Base-by-base conservation (phyloP, 2,329 filamentous ascomycete species). In the Immersiporthe knoxdaviesiana region DNA sequence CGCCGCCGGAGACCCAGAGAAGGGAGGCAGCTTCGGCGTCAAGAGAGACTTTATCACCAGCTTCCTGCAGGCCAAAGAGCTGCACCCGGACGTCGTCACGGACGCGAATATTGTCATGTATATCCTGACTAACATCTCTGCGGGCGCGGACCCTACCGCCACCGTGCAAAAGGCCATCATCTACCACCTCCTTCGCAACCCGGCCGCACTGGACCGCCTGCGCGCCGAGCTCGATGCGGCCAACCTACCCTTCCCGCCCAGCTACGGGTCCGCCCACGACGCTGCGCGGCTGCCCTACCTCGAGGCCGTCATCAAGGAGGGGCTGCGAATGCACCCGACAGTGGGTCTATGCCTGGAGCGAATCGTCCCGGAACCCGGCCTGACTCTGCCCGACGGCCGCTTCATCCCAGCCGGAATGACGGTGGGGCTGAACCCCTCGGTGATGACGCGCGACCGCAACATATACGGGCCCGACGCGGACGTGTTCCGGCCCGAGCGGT, bases 401-500 rank as follows among this genome's bases (percentile, higher is more conserved):
- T 10, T 5, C 2, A 10, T 63, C 10, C 60, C 60, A 1, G 14
- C 60, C 2, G 60, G 60, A 14, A 16, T 30, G 10, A 12, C 21
- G 39, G 60, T 63, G 37, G 35, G 35, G n/a, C 35, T 35, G 35
- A 35, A 35, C 35, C 35, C 21, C 16, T 18, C 60, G 47, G 12
- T n/a, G 37, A 8, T 63, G 60, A 37, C 35, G 8, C 35, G 35
- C 35, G 35, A 35, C 35, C 35, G 35, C 60, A n/a, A n/a, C 44
- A 75, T 80, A 52, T 81, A 79, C 79, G 79, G 79, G 4, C 62
- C 72, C 0, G 79, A 81, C 56, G 78, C 77, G 3, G 71, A 75
- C 12, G 84, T 88, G 2, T 96, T 94, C 79, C 82, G 85, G 4
- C 93, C 93, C 0, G 92, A 93, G 78, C 84, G 93, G 21, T 97